phyloP scores from a whole-genome alignment of 2,329 filamentous ascomycete genomes.

The Aureobasidium sp. region DNA sequence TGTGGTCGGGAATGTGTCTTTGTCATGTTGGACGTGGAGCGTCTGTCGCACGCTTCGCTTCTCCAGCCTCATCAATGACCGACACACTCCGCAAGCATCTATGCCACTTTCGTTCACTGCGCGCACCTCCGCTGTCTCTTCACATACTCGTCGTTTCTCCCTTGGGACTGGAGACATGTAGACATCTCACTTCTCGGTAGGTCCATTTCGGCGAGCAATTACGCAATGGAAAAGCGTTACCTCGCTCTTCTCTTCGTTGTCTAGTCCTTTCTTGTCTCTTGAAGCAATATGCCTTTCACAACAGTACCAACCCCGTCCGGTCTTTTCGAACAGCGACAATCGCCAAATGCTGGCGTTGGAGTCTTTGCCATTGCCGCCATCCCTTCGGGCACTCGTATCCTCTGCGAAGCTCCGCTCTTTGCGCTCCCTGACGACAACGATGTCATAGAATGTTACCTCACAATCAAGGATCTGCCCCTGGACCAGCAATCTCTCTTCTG shows the following conservation, averaged over 20 bases:
- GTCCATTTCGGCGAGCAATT: background rate
- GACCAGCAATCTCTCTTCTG: constrained; percentile 13
- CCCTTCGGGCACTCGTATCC: constrained; percentile 14
- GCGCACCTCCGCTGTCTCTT: background rate
- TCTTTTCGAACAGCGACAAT: constrained; percentile 14
- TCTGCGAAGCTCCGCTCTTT: constrained; percentile 15
- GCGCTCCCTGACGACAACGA: constrained; percentile 15
- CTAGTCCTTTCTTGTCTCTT: background rate
- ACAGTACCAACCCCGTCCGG: background rate
- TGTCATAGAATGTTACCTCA: constrained; percentile 13
- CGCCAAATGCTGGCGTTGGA: constrained; percentile 14
- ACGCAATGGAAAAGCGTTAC: background rate
- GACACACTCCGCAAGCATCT: background rate
- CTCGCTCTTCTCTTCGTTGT: background rate
- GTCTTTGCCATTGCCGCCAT: constrained; percentile 14
- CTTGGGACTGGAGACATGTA: background rate
- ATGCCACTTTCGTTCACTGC: background rate
- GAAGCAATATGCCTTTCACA: background rate
- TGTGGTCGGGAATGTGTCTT: background rate
- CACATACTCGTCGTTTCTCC: background rate
- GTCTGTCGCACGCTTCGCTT: background rate
- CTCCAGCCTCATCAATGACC: background rate
- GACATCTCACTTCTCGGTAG: background rate
- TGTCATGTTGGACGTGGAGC: background rate
- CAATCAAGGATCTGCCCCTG: background rate